A percentile compares a stretch with the other conserved stretches of the same genome.
Evolutionary conservation across 1,139 yeast species (phyloP).

Genomic region (Pichia sp.): DNA sequence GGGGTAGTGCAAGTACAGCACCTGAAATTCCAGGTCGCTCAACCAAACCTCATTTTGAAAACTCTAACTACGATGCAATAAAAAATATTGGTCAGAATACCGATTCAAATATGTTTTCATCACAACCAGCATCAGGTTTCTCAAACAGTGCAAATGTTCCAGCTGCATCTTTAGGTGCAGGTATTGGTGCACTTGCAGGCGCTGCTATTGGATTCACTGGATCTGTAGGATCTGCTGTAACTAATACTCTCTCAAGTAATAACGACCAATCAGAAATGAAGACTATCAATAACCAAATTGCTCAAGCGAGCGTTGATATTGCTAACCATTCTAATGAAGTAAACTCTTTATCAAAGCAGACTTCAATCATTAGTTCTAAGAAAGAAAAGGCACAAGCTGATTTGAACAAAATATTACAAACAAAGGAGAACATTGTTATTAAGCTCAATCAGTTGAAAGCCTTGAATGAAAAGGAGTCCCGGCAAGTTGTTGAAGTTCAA

Average conservation of each 20-base stretch:
- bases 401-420: constrained; percentile 51
- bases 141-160: constrained; percentile 2
- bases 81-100: constrained; percentile 14
- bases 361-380: constrained; percentile 61
- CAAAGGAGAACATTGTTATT: constrained; percentile 64
- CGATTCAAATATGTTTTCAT: constrained; percentile 6
- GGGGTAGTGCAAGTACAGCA: constrained; percentile 14
- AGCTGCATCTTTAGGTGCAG: constrained; percentile 7
- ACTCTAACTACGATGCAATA: constrained; percentile 28
- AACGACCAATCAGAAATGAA: constrained; percentile 24
- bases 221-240: constrained; percentile 9
- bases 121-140: constrained; percentile 16
- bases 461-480: constrained; percentile 72
- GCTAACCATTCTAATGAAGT: constrained; percentile 85
- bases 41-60: constrained; percentile 27
- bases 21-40: constrained; percentile 30
- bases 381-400: constrained; percentile 73
- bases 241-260: constrained; percentile 13
- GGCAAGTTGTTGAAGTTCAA: constrained; percentile 68
- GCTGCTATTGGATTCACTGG: constrained; percentile 13
- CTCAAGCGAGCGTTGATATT: constrained; percentile 75
- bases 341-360: constrained; percentile 68
- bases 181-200: constrained; percentile 11
- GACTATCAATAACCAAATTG: constrained; percentile 53
- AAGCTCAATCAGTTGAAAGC: constrained; percentile 60